Evolutionary conservation across 2,329 filamentous ascomycete species (phyloP), one percentile per base, ranked within the genome.

Genomic region (Hortaea sp.): DNA sequence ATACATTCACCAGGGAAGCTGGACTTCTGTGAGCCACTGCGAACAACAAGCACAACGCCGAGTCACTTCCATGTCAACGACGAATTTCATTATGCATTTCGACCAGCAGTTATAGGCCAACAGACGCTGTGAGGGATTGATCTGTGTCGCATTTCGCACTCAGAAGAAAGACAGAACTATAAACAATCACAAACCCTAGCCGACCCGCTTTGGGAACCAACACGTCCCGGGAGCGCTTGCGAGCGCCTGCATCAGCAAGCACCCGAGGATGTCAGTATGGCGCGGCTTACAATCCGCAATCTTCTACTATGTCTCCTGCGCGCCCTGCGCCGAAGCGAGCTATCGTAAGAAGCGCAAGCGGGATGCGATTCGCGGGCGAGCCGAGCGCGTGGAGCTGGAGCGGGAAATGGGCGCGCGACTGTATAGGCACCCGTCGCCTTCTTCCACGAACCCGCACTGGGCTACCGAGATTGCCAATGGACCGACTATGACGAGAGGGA

Each of bases 391-490:
- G 40, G 77, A 73, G 49, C 66, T 81, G 48, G 77, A 84, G 55
- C 76, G 75, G 45, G 79, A 88, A 53, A 79, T 88, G 62, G 85
- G 86, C 0, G 52, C 56, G 44, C 66, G 13, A 27, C 39, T 80
- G 7, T 92, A 94, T 64, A 75, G 80, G 43, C 88, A 95, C 58
- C 61, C 88, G 84, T 1, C 81, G 39, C 85, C 88, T 1, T 92
- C 88, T 57, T 83, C 82, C 59, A 94, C 88, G 29, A 95, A 95
- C 59, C 82, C 84, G 9, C 87, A 86, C 67, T 95, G 89, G 89
- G 72, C 77, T 30, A 85, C 92, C 61, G 89, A 95, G 66, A 94
- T 95, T 54, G 74, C 73, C 51, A 76, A 89, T 67, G 89, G 89
- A 0, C 89, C 89, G 29, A 47, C 46, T 9, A 67, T 71, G 76